Percentiles rank a stretch among this genome's conserved stretches.
phyloP scores from a whole-genome alignment of 441 rosid species.

The Rhodomyrtus psidioides region DNA sequence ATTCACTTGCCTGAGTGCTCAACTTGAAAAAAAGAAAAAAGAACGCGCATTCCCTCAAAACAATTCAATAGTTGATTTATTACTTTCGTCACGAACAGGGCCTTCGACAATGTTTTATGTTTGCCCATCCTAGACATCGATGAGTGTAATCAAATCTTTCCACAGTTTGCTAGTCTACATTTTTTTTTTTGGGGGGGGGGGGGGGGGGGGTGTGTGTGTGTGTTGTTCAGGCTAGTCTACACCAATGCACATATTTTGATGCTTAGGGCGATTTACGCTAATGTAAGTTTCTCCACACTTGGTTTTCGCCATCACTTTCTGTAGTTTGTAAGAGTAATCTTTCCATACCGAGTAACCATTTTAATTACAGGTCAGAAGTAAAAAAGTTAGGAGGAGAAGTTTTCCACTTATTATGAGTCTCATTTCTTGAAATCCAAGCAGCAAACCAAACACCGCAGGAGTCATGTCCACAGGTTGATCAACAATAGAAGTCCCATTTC shows the following conservation, averaged over 20 bases:
- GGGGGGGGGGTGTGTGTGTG: too few species aligned
- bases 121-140: neutral
- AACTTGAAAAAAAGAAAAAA: neutral
- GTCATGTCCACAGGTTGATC: neutral
- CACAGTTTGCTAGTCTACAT: too few species aligned
- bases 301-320: neutral
- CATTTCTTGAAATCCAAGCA: neutral
- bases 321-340: neutral
- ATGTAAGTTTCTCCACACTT: neutral
- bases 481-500: neutral
- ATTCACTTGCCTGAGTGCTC: neutral
- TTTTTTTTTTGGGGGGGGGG: too few species aligned
- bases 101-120: neutral
- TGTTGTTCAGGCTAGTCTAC: neutral
- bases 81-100: neutral
- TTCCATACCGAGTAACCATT: neutral
- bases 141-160: neutral
- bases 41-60: neutral
- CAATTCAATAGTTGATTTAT: neutral
- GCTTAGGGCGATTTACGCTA: neutral
- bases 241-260: neutral
- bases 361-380: neutral
- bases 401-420: neutral
- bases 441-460: neutral
- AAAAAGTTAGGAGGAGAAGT: neutral